Evolutionary conservation across 2,329 filamentous ascomycete genomes (phyloP).

Genomic region (Colletotrichum sp.): DNA sequence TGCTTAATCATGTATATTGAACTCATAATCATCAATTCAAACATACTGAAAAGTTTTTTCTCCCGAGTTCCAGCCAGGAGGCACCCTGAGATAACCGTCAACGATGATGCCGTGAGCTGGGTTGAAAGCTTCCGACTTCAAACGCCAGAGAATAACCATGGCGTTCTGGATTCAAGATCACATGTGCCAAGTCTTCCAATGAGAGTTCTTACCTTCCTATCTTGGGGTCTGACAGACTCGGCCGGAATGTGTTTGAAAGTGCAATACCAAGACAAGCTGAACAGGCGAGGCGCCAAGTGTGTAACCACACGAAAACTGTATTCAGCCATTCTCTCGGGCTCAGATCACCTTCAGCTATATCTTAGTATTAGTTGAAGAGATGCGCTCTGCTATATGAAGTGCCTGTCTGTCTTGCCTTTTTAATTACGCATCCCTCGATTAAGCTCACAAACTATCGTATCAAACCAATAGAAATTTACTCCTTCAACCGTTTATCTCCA

Average conservation of each 20-base stretch:
- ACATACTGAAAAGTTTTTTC: fast-evolving
- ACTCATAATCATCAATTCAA: fast-evolving
- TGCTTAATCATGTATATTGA: not conserved
- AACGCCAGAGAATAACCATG: not conserved
- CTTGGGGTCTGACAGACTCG: not conserved
- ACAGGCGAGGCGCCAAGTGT: not conserved
- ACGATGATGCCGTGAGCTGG: not conserved
- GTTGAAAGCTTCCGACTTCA: not conserved
- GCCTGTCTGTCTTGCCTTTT: fast-evolving
- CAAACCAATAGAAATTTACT: no score
- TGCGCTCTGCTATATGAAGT: not conserved
- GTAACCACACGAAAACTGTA: not conserved
- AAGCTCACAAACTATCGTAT: not conserved
- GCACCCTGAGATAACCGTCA: fast-evolving
- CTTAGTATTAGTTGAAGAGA: not conserved
- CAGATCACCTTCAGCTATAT: not conserved
- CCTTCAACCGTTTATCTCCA: no score
- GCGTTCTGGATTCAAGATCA: not conserved
- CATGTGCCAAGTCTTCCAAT: not conserved
- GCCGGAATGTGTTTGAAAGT: not conserved
- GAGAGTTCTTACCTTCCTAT: not conserved
- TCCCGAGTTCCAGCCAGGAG: not conserved
- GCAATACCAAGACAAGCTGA: not conserved
- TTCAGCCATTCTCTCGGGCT: not conserved
- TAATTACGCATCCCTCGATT: not conserved